Evolutionary conservation across 495 filamentous ascomycete genomes (phyloP).

Genomic region (Podospora pseudopauciseta): DNA sequence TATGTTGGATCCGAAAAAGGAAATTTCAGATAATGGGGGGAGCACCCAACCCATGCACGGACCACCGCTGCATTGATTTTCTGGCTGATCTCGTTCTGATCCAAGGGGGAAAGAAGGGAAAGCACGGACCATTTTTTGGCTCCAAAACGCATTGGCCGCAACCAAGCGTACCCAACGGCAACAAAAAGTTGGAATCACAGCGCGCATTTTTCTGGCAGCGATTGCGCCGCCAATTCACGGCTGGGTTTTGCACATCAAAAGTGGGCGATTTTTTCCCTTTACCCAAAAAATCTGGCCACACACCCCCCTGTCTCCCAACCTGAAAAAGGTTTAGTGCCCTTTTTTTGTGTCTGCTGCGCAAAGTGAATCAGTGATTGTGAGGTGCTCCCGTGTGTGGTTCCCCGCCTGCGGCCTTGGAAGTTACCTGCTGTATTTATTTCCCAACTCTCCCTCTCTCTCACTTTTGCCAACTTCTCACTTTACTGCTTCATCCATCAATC

Average conservation of each 20-base stretch:
- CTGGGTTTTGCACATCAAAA: constrained; percentile 19
- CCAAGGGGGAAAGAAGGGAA: not conserved
- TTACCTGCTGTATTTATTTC: not conserved
- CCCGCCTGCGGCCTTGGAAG: not conserved
- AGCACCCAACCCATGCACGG: not conserved
- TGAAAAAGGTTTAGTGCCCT: constrained; percentile 30
- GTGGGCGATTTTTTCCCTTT: constrained; percentile 4
- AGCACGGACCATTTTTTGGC: constrained; percentile 17
- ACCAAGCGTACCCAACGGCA: constrained; percentile 13
- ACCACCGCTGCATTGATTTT: constrained; percentile 2
- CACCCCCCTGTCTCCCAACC: constrained; percentile 17
- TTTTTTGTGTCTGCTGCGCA: not conserved
- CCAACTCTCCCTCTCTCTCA: not conserved
- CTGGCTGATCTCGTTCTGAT: not conserved
- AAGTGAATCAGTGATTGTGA: constrained; percentile 19
- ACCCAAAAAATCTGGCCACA: constrained; percentile 14
- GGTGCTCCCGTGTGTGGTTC: not conserved
- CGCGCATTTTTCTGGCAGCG: constrained; percentile 11
- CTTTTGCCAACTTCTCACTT: constrained; percentile 15
- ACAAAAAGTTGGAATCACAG: not conserved
- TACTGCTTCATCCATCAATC: not conserved
- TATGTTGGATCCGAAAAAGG: not conserved
- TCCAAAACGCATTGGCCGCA: constrained; percentile 19
- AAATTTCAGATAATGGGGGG: not conserved
- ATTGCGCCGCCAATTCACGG: constrained; percentile 4